phyloP scores from a whole-genome alignment of 1,284 basidiomycete species.

The Sparassis latifolia region DNA sequence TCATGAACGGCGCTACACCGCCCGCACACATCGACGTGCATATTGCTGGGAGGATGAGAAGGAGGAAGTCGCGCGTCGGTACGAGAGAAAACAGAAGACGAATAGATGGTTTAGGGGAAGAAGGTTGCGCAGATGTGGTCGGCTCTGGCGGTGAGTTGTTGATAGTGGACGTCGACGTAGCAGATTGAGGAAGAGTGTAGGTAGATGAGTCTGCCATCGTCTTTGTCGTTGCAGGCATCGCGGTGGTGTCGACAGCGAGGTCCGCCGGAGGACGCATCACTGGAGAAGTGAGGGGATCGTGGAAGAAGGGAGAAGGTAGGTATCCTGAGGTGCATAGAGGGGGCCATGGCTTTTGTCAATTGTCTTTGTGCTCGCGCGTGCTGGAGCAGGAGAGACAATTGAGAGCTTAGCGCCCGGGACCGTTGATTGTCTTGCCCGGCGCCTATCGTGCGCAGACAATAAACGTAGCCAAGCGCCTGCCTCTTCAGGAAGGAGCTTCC shows the following conservation, averaged over 20 bases:
- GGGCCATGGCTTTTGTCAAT: slow-evolving; percentile 28
- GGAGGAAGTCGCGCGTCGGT: slow-evolving; percentile 44
- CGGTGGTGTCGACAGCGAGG: slow-evolving; percentile 28
- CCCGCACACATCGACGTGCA: slow-evolving; percentile 65
- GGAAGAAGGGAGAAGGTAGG: not conserved
- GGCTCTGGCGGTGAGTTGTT: slow-evolving; percentile 11
- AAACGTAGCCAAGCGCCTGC: too few relatives aligned
- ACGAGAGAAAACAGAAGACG: slow-evolving; percentile 64
- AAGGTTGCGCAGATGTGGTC: slow-evolving; percentile 20
- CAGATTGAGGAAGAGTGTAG: slow-evolving; percentile 19
- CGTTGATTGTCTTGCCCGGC: slow-evolving; percentile 9
- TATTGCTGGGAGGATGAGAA: slow-evolving; percentile 70
- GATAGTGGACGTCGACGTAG: slow-evolving; percentile 17
- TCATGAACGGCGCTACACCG: slow-evolving; percentile 90
- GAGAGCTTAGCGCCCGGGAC: slow-evolving; percentile 7
- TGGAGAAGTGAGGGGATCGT: slow-evolving; percentile 16
- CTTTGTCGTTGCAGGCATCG: slow-evolving; percentile 21
- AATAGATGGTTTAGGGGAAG: slow-evolving; percentile 41
- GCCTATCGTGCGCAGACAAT: too few relatives aligned
- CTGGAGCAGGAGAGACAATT: slow-evolving; percentile 3
- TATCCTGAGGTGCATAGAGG: not conserved
- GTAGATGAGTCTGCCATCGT: slow-evolving; percentile 23
- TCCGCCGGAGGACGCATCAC: slow-evolving; percentile 29
- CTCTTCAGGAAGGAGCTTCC: too few relatives aligned
- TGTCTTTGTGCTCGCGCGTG: slow-evolving; percentile 12